Evolutionary conservation across 352 stramenopile genomes (phyloP).

Genomic region (Phytophthora palmivora): DNA sequence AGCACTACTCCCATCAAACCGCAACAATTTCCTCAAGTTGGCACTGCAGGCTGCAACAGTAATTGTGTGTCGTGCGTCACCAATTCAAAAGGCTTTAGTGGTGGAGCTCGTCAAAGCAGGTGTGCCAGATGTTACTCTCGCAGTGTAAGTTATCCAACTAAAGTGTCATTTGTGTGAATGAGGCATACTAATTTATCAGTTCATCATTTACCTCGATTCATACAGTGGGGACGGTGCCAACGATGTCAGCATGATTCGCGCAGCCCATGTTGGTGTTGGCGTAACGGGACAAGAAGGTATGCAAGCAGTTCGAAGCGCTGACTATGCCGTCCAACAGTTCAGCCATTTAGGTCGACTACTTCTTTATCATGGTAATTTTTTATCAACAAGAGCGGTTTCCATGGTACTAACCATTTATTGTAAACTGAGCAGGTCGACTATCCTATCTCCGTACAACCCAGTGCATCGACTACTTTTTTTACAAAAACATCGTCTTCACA

Average conservation of each 20-base stretch:
- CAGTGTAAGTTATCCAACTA: conserved; percentile 81
- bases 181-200: neutral
- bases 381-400: neutral
- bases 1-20: conserved; percentile 60
- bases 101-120: conserved; percentile 94
- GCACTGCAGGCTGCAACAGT: conserved; percentile 81
- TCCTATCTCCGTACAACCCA: conserved; percentile 96
- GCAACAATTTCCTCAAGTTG: conserved; percentile 72
- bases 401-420: neutral
- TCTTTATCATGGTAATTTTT: conserved; percentile 64
- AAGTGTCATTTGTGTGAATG: no score
- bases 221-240: conserved; percentile 98
- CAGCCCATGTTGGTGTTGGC: conserved; percentile 98
- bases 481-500: conserved; percentile 98
- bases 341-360: conserved; percentile 77
- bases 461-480: conserved; percentile 99
- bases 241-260: conserved; percentile 99
- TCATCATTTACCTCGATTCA: neutral
- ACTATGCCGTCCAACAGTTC: conserved; percentile 88
- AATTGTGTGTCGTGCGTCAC: conserved; percentile 89
- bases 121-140: conserved; percentile 89
- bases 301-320: conserved; percentile 81
- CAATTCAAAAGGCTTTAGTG: conserved; percentile 90
- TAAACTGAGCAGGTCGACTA: conserved; percentile 79
- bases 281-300: conserved; percentile 98